A percentile compares a stretch with the other conserved stretches of the same genome.
phyloP scores from a whole-genome alignment of 2,329 filamentous ascomycete species.

The Penicillium sp. region DNA sequence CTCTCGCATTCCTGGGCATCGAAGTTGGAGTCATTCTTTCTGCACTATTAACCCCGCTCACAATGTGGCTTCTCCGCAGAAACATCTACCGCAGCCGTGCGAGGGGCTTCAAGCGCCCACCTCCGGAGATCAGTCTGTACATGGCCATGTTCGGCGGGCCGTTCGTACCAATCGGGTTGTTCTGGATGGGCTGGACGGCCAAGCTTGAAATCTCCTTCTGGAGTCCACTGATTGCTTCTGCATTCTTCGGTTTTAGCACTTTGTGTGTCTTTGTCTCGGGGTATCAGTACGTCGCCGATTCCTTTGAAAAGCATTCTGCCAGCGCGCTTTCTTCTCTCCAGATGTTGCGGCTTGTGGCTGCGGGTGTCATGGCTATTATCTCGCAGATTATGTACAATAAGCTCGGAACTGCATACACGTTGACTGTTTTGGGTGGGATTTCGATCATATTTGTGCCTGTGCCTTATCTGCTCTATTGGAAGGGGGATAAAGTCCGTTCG shows the following conservation, averaged over 20 bases:
- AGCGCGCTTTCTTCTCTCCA: conserved; percentile 46
- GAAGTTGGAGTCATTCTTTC: conserved; percentile 43
- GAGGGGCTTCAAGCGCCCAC: conserved; percentile 40
- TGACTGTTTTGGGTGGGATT: conserved; percentile 43
- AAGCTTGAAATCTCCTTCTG: conserved; percentile 48
- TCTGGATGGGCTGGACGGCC: conserved; percentile 60
- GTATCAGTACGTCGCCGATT: conserved; percentile 59
- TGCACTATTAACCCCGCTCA: conserved; percentile 43
- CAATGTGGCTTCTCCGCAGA: conserved; percentile 46
- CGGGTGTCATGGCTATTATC: conserved; percentile 37
- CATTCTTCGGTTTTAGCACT: conserved; percentile 53
- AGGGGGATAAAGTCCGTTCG: conserved; percentile 13
- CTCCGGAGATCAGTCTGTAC: conserved; percentile 56
- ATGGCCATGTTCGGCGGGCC: conserved; percentile 54
- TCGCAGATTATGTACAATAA: conserved; percentile 40
- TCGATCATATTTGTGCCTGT: conserved; percentile 41
- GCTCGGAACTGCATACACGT: conserved; percentile 41
- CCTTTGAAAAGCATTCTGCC: conserved; percentile 54
- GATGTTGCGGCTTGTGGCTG: conserved; percentile 40
- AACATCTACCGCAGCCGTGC: conserved; percentile 45
- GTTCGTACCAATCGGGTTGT: conserved; percentile 52
- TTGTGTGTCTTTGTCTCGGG: conserved; percentile 51
- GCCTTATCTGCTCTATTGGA: conserved; percentile 45
- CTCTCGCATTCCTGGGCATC: conserved; percentile 51
- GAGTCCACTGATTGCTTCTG: conserved; percentile 50